Evolutionary conservation across 108 stramenopile species (phyloP).

Genomic region (Cyclostephanos invisitatus): DNA sequence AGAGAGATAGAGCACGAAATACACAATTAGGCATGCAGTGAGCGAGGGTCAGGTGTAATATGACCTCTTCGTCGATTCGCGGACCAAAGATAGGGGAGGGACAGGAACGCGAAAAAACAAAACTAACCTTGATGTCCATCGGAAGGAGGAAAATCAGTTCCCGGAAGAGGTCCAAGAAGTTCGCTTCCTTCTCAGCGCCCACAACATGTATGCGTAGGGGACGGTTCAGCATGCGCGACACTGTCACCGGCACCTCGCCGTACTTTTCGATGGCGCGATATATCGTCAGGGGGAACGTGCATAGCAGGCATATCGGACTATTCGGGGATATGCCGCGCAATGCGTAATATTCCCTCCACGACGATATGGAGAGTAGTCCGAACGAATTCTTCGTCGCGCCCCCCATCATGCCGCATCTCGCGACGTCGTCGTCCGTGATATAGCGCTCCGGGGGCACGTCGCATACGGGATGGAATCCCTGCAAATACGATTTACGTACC

Average conservation of each 20-base stretch:
- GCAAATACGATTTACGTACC: constrained; percentile 50
- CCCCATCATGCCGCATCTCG: constrained; percentile 1
- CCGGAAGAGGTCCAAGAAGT: constrained; percentile 83
- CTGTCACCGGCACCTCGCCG: constrained; percentile 75
- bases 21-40: too few relatives aligned
- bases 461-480: constrained; percentile 67
- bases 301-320: constrained; percentile 73
- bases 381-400: constrained; percentile 35
- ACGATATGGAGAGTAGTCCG: constrained; percentile 51
- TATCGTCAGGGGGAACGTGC: constrained; percentile 82
- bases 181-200: constrained; percentile 87
- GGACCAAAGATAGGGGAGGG: too few relatives aligned
- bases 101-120: too few relatives aligned
- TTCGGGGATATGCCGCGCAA: constrained; percentile 60
- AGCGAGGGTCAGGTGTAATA: too few relatives aligned
- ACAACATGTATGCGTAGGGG: constrained; percentile 80
- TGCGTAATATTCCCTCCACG: constrained; percentile 81
- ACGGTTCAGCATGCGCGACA: constrained; percentile 76
- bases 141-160: constrained; percentile 76
- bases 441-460: constrained; percentile 61
- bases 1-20: background rate
- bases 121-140: constrained; percentile 21
- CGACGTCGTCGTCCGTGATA: constrained; percentile 43
- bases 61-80: too few relatives aligned
- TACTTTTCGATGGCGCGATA: constrained; percentile 72